phyloP scores from a whole-genome alignment of 768 basidiomycete species.

The Russula brevipes region DNA sequence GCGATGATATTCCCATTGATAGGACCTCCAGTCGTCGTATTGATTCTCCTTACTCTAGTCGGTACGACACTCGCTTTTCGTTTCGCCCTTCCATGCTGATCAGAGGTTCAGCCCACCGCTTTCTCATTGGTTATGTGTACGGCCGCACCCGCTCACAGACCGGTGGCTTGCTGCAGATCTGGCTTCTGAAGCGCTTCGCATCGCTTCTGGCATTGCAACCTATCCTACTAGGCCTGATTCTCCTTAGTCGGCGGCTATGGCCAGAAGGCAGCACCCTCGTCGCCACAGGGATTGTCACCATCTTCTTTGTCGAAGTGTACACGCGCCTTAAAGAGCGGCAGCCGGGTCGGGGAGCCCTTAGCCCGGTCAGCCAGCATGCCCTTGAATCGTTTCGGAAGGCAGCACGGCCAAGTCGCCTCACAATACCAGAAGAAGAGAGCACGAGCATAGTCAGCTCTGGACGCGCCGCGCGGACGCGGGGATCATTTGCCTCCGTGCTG shows the following conservation, averaged over 20 bases:
- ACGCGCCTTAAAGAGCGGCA: slow-evolving; percentile 44
- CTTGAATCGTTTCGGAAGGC: slow-evolving; percentile 47
- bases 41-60: slow-evolving; percentile 61
- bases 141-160: slow-evolving; percentile 69
- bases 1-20: slow-evolving; percentile 72
- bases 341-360: slow-evolving; percentile 47
- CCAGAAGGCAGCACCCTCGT: slow-evolving; percentile 62
- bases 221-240: slow-evolving; percentile 65
- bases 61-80: slow-evolving; percentile 39
- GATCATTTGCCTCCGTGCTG: slow-evolving; percentile 74
- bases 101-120: slow-evolving; percentile 59
- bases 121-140: slow-evolving; percentile 72
- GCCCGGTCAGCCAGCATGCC: slow-evolving; percentile 52
- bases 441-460: slow-evolving; percentile 43
- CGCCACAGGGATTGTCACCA: slow-evolving; percentile 48
- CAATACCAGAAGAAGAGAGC: slow-evolving; percentile 45
- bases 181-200: slow-evolving; percentile 68
- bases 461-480: slow-evolving; percentile 43
- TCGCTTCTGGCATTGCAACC: slow-evolving; percentile 71
- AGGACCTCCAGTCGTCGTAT: slow-evolving; percentile 59
- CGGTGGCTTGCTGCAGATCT: slow-evolving; percentile 68
- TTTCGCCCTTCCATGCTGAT: not conserved
- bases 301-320: slow-evolving; percentile 59
- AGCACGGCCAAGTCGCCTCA: slow-evolving; percentile 38
- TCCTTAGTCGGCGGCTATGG: slow-evolving; percentile 64